phyloP scores from a whole-genome alignment of 768 basidiomycete species.

The Collybia mongolica region DNA sequence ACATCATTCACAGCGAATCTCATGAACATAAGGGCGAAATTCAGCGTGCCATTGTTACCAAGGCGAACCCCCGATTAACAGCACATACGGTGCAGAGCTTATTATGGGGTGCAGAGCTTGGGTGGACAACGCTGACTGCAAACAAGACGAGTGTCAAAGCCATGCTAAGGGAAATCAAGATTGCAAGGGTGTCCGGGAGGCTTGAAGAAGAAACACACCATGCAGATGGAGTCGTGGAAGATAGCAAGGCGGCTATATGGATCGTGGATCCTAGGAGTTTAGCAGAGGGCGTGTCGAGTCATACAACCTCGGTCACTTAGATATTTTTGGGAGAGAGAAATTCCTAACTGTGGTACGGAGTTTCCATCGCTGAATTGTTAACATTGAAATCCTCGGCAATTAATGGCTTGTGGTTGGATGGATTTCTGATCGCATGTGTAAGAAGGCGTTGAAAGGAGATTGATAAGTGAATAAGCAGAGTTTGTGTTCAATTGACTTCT shows the following conservation, averaged over 20 bases:
- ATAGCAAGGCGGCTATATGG: slow-evolving; percentile 48
- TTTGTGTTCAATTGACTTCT: too few relatives aligned
- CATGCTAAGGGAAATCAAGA: slow-evolving; percentile 66
- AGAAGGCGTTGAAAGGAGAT: too few relatives aligned
- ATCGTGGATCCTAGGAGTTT: slow-evolving; percentile 79
- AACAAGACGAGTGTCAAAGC: slow-evolving; percentile 78
- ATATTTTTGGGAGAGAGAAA: too few relatives aligned
- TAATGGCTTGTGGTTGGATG: too few relatives aligned
- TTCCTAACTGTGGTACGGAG: too few relatives aligned
- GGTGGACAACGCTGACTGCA: slow-evolving; percentile 88
- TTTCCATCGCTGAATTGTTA: too few relatives aligned
- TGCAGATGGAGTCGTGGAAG: slow-evolving; percentile 21
- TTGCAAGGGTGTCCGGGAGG: slow-evolving; percentile 30
- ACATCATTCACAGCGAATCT: slow-evolving; percentile 9
- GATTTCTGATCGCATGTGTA: too few relatives aligned
- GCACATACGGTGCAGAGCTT: slow-evolving; percentile 77
- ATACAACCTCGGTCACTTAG: not conserved
- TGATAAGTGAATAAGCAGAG: too few relatives aligned
- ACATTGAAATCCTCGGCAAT: too few relatives aligned
- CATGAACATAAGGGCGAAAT: slow-evolving; percentile 33
- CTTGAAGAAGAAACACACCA: slow-evolving; percentile 5
- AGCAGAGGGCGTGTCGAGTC: slow-evolving; percentile 51
- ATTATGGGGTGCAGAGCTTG: slow-evolving; percentile 61
- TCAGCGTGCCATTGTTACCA: slow-evolving; percentile 52
- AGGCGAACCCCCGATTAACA: slow-evolving; percentile 60